A percentile compares a stretch with the other conserved stretches of the same genome.
phyloP scores from a whole-genome alignment of 352 stramenopile genomes.

The Thalassiosira oceanica region DNA sequence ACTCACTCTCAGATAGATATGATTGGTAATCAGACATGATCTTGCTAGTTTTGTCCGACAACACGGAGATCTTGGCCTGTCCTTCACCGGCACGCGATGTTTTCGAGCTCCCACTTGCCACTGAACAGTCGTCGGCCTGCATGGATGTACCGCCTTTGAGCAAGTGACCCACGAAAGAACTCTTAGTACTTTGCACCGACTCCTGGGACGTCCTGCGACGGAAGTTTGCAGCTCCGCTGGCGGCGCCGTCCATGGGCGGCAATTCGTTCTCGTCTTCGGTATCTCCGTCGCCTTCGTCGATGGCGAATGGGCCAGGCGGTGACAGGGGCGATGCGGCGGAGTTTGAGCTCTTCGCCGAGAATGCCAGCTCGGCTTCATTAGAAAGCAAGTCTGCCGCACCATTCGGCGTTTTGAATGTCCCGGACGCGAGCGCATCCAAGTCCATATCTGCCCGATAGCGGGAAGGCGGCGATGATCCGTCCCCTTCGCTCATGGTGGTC shows the following conservation, averaged over 20 bases:
- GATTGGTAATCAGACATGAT: conserved; percentile 44
- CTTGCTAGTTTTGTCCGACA: conserved; percentile 34
- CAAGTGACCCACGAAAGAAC: not conserved
- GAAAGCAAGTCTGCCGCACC: conserved; percentile 14
- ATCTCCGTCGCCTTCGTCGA: conserved; percentile 8
- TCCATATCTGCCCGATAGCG: conserved; percentile 12
- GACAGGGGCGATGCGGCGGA: not conserved
- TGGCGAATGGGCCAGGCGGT: conserved; percentile 1
- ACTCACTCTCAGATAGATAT: conserved; percentile 37
- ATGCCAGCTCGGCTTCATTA: conserved; percentile 4
- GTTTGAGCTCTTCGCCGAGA: no score
- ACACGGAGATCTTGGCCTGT: conserved; percentile 9
- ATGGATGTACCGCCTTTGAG: not conserved
- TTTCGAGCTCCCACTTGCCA: no score
- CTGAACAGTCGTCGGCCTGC: no score
- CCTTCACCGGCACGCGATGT: not conserved
- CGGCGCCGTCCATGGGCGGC: not conserved
- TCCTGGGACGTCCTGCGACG: no score
- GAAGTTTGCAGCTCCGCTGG: not conserved
- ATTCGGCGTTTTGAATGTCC: conserved; percentile 5
- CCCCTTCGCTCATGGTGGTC: not conserved
- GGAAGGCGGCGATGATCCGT: not conserved
- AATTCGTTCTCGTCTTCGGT: conserved; percentile 5
- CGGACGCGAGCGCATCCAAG: conserved; percentile 14
- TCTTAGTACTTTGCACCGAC: no score